Evolutionary conservation across 2,329 filamentous ascomycete genomes (phyloP).

Genomic region (Fusarium transvaalense): DNA sequence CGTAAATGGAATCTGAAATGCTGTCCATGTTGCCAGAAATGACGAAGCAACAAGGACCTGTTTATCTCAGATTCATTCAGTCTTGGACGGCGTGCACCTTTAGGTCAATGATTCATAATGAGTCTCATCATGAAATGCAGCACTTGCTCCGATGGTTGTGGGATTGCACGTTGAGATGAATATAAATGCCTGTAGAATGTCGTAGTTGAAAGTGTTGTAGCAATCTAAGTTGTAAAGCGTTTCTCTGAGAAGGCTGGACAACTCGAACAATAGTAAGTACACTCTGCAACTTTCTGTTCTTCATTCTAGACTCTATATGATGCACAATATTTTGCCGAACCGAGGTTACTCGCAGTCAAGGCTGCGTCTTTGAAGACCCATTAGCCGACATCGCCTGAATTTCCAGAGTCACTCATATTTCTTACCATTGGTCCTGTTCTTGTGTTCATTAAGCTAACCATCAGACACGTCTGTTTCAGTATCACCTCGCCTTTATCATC

Average conservation of each 20-base stretch:
- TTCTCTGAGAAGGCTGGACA: rapidly evolving
- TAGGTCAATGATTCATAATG: background rate
- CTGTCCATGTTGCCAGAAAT: rapidly evolving
- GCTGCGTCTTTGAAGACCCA: slow-evolving; percentile 27
- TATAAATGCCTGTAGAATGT: background rate
- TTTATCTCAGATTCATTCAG: background rate
- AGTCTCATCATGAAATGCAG: background rate
- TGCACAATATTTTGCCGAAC: slow-evolving; percentile 36
- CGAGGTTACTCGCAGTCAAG: slow-evolving; percentile 16
- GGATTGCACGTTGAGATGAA: no score
- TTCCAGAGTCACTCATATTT: background rate
- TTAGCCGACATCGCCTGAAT: slow-evolving; percentile 32
- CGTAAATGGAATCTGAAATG: background rate
- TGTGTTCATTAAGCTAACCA: background rate
- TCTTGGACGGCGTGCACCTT: background rate
- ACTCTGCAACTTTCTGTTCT: rapidly evolving
- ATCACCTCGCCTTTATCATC: no score
- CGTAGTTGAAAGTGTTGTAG: rapidly evolving
- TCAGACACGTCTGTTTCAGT: rapidly evolving
- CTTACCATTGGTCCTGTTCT: rapidly evolving
- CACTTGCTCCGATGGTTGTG: background rate
- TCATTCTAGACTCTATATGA: background rate
- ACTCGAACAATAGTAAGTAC: background rate
- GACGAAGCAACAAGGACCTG: background rate
- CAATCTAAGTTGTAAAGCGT: rapidly evolving